phyloP scores from a whole-genome alignment of 108 stramenopile genomes.

The Skeletonema menzelii region DNA sequence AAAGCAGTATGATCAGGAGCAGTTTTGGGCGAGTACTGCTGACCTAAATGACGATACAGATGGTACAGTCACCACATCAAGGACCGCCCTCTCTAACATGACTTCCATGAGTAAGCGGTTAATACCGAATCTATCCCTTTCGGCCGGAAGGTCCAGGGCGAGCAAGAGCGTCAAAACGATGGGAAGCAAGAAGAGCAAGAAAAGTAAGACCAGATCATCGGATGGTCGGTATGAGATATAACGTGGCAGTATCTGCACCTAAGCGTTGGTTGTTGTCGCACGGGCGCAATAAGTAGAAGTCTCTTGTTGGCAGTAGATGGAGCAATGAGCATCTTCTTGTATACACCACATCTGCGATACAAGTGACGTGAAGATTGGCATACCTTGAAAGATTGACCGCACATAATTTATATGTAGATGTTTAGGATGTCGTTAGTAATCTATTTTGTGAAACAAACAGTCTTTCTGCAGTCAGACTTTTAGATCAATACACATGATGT shows the following conservation, averaged over 20 bases:
- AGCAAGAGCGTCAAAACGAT: neutral
- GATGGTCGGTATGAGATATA: neutral
- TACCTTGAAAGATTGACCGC: neutral
- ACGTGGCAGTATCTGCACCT: no score
- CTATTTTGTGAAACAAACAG: no score
- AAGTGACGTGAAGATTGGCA: neutral
- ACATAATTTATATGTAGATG: neutral
- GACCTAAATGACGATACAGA: neutral
- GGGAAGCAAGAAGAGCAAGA: neutral
- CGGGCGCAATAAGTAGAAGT: neutral
- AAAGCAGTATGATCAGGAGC: neutral
- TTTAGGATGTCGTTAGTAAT: no score
- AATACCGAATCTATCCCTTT: neutral
- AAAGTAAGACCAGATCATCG: neutral
- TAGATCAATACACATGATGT: no score
- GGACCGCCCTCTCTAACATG: no score
- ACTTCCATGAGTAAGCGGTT: neutral
- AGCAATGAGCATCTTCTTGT: neutral
- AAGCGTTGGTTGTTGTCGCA: neutral
- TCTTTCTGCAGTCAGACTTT: no score
- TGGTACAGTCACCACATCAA: neutral
- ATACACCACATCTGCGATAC: neutral
- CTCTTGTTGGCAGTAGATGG: neutral
- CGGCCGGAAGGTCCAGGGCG: neutral
- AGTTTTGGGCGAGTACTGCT: neutral